Percentiles rank a stretch among this genome's conserved stretches.
Evolutionary conservation across 164 flowering plant species (phyloP).

Genomic region (Aristolochia californica): DNA sequence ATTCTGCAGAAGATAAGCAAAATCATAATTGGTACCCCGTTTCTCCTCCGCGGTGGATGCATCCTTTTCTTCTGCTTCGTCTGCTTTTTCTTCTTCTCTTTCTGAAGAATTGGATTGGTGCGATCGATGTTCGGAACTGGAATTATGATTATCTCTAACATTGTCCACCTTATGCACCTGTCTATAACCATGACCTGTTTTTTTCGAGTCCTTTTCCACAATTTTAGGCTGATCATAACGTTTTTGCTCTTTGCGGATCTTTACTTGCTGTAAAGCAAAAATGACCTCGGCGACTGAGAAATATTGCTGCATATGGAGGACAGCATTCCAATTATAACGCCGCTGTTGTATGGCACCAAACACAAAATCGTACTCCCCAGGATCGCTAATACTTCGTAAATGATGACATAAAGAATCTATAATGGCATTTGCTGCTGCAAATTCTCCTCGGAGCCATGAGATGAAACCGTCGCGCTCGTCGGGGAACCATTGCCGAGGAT

Average conservation of each 20-base stretch:
- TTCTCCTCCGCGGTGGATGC: slow-evolving; percentile 21
- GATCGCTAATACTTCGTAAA: slow-evolving; percentile 42
- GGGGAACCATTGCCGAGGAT: slow-evolving; percentile 39
- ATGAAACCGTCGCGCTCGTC: slow-evolving; percentile 79
- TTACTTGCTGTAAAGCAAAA: slow-evolving; percentile 51
- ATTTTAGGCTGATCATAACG: slow-evolving; percentile 22
- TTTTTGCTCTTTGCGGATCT: slow-evolving; percentile 45
- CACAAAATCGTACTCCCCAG: slow-evolving; percentile 65
- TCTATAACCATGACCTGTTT: slow-evolving; percentile 24
- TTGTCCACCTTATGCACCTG: slow-evolving; percentile 31
- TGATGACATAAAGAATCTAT: slow-evolving; percentile 70
- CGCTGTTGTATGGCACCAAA: slow-evolving; percentile 55
- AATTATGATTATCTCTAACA: slow-evolving; percentile 22
- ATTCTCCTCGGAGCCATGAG: slow-evolving; percentile 70
- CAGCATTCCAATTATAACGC: slow-evolving; percentile 69
- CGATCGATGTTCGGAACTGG: slow-evolving; percentile 14
- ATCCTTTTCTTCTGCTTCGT: slow-evolving; percentile 20
- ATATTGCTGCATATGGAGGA: slow-evolving; percentile 83
- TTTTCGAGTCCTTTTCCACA: slow-evolving; percentile 34
- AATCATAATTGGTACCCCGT: slow-evolving; percentile 28
- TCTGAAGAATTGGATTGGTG: slow-evolving; percentile 14
- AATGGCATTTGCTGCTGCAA: slow-evolving; percentile 86
- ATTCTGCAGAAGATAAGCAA: background rate
- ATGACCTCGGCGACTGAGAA: slow-evolving; percentile 58
- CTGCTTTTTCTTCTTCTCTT: slow-evolving; percentile 15